phyloP scores from a whole-genome alignment of 192 early-diverging fungal species.

The Phlyctochytrium arcticum region DNA sequence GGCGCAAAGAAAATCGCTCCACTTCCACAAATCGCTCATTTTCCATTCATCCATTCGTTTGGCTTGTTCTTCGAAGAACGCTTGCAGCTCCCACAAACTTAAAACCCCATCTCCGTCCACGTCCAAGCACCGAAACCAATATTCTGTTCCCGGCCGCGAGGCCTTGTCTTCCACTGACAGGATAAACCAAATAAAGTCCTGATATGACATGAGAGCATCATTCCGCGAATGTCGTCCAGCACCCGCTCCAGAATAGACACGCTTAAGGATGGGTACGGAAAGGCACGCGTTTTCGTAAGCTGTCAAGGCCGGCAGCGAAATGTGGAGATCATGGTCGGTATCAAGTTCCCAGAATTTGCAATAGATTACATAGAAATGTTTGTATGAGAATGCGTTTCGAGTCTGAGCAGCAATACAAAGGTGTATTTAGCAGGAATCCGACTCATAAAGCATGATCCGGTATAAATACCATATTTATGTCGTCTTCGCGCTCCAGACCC shows the following conservation, averaged over 20 bases:
- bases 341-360: constrained; percentile 97
- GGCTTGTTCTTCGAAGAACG: constrained; percentile 83
- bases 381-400: constrained; percentile 89
- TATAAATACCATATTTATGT: constrained; percentile 59
- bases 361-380: constrained; percentile 97
- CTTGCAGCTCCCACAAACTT: constrained; percentile 76
- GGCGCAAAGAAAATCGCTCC: constrained; percentile 52
- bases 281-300: constrained; percentile 72
- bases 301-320: constrained; percentile 63
- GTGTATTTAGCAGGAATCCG: background rate
- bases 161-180: constrained; percentile 79
- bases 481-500: constrained; percentile 64
- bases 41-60: constrained; percentile 51
- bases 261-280: constrained; percentile 61
- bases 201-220: constrained; percentile 61
- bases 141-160: constrained; percentile 57
- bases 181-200: constrained; percentile 84
- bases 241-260: constrained; percentile 70
- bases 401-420: constrained; percentile 31
- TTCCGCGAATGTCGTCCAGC: background rate
- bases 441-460: too few species aligned
- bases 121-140: constrained; percentile 95
- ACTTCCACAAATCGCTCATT: constrained; percentile 50
- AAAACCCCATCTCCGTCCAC: constrained; percentile 84
- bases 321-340: constrained; percentile 77